phyloP scores from a whole-genome alignment of 2,329 filamentous ascomycete genomes.

The Colletotrichum cordylinicola region DNA sequence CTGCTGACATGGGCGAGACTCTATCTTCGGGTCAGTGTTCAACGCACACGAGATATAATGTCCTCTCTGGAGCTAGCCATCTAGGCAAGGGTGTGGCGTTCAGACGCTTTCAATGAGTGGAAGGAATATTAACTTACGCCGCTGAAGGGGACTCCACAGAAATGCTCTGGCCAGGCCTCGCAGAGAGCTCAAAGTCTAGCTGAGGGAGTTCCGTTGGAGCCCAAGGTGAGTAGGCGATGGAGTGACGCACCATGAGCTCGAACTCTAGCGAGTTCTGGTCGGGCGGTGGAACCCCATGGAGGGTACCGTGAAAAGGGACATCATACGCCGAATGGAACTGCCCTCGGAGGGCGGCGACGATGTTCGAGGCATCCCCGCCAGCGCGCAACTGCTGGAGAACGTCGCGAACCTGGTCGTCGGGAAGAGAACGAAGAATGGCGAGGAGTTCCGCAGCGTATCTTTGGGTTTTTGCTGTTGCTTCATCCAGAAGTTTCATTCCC shows the following conservation, averaged over 20 bases:
- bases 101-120: neutral
- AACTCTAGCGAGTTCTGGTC: conserved; percentile 6
- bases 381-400: neutral
- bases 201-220: neutral
- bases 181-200: neutral
- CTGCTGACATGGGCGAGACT: neutral
- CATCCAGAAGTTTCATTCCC: neutral
- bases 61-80: neutral
- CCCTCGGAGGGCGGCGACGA: neutral
- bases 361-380: neutral
- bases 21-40: neutral
- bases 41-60: neutral
- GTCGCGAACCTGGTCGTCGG: neutral
- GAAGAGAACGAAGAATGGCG: neutral
- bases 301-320: neutral
- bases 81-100: neutral
- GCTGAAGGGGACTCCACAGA: neutral
- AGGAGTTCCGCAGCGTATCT: neutral
- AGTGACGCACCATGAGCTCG: conserved; percentile 7
- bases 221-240: conserved; percentile 6
- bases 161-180: neutral
- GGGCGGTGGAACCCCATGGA: neutral
- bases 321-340: neutral
- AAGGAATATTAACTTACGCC: neutral
- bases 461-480: neutral